These are phyloP conservation scores for Metschnikowia chrysomelidarum DNA, from an alignment of 805 yeast species.

Conservation along the genomic window DNA sequence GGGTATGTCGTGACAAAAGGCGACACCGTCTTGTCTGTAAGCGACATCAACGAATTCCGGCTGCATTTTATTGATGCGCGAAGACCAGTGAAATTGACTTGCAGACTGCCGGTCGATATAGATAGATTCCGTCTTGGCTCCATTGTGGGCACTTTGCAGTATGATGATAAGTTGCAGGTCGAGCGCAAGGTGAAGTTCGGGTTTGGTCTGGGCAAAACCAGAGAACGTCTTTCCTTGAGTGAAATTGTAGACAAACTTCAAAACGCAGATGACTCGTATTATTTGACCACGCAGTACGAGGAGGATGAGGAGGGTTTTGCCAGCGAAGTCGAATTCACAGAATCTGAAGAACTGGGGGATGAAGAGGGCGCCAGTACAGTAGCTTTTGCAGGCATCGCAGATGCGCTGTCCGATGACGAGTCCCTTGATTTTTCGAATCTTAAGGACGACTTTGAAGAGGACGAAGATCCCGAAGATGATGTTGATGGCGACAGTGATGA, in stretches of 20 bases:
- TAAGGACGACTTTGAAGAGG: slow-evolving; percentile 28
- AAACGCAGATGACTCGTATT: slow-evolving; percentile 46
- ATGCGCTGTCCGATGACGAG: slow-evolving; percentile 7
- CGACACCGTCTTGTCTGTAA: slow-evolving; percentile 3
- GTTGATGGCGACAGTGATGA: slow-evolving; percentile 38
- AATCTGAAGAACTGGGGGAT: slow-evolving; percentile 2
- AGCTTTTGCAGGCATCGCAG: background rate
- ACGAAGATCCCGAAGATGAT: slow-evolving; percentile 19
- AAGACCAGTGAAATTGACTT: slow-evolving; percentile 49
- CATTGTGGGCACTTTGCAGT: slow-evolving; percentile 37
- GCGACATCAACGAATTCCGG: slow-evolving; percentile 29
- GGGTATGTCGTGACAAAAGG: slow-evolving; percentile 11
- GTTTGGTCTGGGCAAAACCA: slow-evolving; percentile 61
- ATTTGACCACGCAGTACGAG: slow-evolving; percentile 68
- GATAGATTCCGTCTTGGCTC: slow-evolving; percentile 28
- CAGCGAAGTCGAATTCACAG: slow-evolving; percentile 1
- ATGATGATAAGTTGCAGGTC: slow-evolving; percentile 45
- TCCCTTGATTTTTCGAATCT: slow-evolving; percentile 7
- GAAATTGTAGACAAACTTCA: slow-evolving; percentile 46
- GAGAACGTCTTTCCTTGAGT: slow-evolving; percentile 49
- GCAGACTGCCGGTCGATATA: slow-evolving; percentile 27
- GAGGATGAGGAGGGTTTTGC: slow-evolving; percentile 45
- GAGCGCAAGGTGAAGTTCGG: slow-evolving; percentile 61
- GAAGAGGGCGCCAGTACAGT: background rate
- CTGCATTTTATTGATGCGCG: slow-evolving; percentile 38